Base-by-base conservation (phyloP, 2,329 filamentous ascomycete species). In the Fusarium sp. region DNA sequence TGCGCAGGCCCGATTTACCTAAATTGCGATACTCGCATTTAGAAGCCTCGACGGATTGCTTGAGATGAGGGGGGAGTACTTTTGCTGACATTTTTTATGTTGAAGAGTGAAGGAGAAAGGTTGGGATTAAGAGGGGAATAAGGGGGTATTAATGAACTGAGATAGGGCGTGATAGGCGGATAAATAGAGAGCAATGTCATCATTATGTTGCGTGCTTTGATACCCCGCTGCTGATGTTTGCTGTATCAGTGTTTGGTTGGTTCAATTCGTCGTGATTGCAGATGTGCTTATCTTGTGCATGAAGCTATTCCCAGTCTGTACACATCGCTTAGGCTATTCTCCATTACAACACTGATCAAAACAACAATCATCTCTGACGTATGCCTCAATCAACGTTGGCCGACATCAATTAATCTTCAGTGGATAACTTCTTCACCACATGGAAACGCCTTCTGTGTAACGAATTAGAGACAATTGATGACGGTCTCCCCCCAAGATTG, bases 1-100 rank as follows among this genome's bases (percentile, higher is more conserved):
- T 57, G 1, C 71, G 67, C 1, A 73, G 10, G 0, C 71, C 71
- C 0, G 71, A 73, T 48, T 66, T 69, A 1, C 71, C 71, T 0
- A 73, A 3, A 2, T 72, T 73, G 9, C 71, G 71, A 46, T 73
- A 73, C 18, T 73, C 71, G 48, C 71, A 73, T 29, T 59, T 74
- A 2, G 71, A 72, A 5, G 63, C 44, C 16, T 66, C 60, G 6
- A 73, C 11, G 3, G 71, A 73, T 3, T 68, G 39, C 7, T 74
- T 73, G 3, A 73, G 67, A 12, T 38, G 49, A 2, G 71, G 5
- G 4, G 71, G 71, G 2, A 72, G 60, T 4, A 72, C 16, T 14
- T 65, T 61, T 15, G 60, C 48, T 1, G 66, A 33, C 70, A 73
- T 73, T 3, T 2, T 18, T 27, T 16, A 31, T 11, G 37, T n/a